Percentiles rank a stretch among this genome's conserved stretches.
phyloP scores from a whole-genome alignment of 768 basidiomycete species.

The Leccinum broughii region DNA sequence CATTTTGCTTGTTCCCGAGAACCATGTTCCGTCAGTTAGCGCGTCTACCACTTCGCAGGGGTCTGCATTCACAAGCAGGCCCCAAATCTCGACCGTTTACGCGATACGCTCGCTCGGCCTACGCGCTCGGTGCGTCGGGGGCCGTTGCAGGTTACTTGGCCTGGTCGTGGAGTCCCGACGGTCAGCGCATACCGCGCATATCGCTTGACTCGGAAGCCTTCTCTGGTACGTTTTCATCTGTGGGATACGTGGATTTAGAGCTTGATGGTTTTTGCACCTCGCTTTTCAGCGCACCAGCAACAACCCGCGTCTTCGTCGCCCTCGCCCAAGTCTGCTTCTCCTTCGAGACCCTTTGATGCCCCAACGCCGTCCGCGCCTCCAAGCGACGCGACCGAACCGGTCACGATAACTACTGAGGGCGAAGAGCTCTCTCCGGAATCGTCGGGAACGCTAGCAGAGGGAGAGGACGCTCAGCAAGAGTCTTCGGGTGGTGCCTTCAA shows the following conservation, averaged over 20 bases:
- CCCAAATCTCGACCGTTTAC: slow-evolving; percentile 21
- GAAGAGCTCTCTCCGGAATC: slow-evolving; percentile 11
- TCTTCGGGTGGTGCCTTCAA: slow-evolving; percentile 70
- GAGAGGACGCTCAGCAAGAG: slow-evolving; percentile 29
- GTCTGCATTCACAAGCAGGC: slow-evolving; percentile 46
- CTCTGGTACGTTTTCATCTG: slow-evolving; percentile 24
- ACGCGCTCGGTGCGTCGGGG: slow-evolving; percentile 46
- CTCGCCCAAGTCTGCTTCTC: slow-evolving; percentile 1
- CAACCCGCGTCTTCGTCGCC: slow-evolving; percentile 1
- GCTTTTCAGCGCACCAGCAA: neutral
- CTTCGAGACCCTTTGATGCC: slow-evolving; percentile 21
- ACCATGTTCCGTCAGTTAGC: slow-evolving; percentile 57
- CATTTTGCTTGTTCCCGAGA: slow-evolving; percentile 7
- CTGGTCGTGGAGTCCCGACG: slow-evolving; percentile 46
- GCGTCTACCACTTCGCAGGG: slow-evolving; percentile 53
- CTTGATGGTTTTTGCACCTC: neutral
- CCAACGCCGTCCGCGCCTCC: slow-evolving; percentile 15
- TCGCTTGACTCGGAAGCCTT: slow-evolving; percentile 45
- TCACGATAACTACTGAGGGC: slow-evolving; percentile 1
- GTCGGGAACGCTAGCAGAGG: slow-evolving; percentile 16
- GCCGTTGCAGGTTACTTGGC: slow-evolving; percentile 48
- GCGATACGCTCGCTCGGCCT: slow-evolving; percentile 30
- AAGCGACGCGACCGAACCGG: slow-evolving; percentile 20
- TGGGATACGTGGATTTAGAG: neutral
- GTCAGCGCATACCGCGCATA: slow-evolving; percentile 46